A percentile compares a stretch with the other conserved stretches of the same genome.
phyloP scores from a whole-genome alignment of 371 early-diverging fungal species.

The Syncephalis plumigaleata region DNA sequence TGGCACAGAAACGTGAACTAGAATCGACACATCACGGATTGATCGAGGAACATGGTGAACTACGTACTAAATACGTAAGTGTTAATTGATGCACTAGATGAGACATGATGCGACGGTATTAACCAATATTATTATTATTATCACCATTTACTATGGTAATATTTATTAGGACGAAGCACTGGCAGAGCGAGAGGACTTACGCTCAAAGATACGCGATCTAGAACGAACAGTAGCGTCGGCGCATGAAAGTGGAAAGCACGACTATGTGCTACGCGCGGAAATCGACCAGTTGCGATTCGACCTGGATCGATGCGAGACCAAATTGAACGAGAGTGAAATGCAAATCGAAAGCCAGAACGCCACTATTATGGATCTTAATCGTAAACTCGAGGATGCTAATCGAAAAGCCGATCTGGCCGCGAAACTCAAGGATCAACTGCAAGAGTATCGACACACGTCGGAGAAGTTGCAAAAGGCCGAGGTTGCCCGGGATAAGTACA shows the following conservation, averaged over 20 bases:
- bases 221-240: constrained; percentile 46
- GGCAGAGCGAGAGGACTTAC: constrained; percentile 40
- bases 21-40: constrained; percentile 31
- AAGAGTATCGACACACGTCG: constrained; percentile 73
- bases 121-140: neutral
- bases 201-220: constrained; percentile 44
- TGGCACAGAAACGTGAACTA: constrained; percentile 31
- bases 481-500: constrained; percentile 86
- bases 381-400: constrained; percentile 33
- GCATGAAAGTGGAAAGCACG: constrained; percentile 59
- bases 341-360: constrained; percentile 31
- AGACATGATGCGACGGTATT: neutral
- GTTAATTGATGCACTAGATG: too few species aligned
- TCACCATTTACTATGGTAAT: neutral
- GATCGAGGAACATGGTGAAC: constrained; percentile 30
- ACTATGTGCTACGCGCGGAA: constrained; percentile 70
- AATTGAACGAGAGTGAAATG: constrained; percentile 52
- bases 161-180: constrained; percentile 36
- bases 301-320: constrained; percentile 49
- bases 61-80: constrained; percentile 40
- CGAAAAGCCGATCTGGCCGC: constrained; percentile 44
- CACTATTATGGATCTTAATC: constrained; percentile 41
- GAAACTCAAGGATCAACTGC: constrained; percentile 67
- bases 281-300: constrained; percentile 72
- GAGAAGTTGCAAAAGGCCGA: constrained; percentile 83